Base-by-base conservation (phyloP, 2,329 filamentous ascomycete species). In the Catunica adiposa region DNA sequence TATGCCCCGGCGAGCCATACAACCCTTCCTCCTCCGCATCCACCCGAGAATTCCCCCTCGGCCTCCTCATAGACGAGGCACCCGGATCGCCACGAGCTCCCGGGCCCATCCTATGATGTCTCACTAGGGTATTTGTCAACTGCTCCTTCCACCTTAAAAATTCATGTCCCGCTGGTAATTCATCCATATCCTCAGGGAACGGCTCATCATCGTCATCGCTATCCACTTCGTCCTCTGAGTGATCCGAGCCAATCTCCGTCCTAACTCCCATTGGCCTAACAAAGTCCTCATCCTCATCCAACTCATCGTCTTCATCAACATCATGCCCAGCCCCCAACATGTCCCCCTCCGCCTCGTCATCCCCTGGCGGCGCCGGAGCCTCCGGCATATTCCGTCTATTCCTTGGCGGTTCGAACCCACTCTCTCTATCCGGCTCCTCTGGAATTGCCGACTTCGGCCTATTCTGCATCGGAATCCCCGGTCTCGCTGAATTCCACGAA, bases 141-240 rank as follows among this genome's bases (percentile, higher is more conserved):
- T 11, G 17, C 20, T 56, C 54, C 48, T 48, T 47, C 20, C 20
- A 14, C 29, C 51, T 52, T 9, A 56, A 11, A 31, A 56, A 56
- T 8, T 14, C 26, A 44, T 56, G 54, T 29, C 42, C 47, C 20
- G 37, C 2, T 3, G 15, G 20, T 6, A 57, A 37, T 9, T 26
- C 40, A 23, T 57, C 55, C 55, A 57, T 26, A 15, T 53, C 55
- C 3, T 53, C 51, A 2, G 55, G 55, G 50, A 53, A 57, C 20
- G 48, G 37, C n/a, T n/a, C n/a, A 6, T 44, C 46, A 15, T 31
- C 34, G 8, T 40, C 40, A 8, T 51, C 48, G 7, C 17, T 25
- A 46, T 51, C 37, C n/a, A 22, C 31, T 44, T 34, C 54, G n/a
- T 23, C 47, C 15, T 56, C 48, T 26, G 29, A 47, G 23, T n/a